phyloP scores from a whole-genome alignment of 2,329 filamentous ascomycete species.

The Calonectria pseudoturangicola region DNA sequence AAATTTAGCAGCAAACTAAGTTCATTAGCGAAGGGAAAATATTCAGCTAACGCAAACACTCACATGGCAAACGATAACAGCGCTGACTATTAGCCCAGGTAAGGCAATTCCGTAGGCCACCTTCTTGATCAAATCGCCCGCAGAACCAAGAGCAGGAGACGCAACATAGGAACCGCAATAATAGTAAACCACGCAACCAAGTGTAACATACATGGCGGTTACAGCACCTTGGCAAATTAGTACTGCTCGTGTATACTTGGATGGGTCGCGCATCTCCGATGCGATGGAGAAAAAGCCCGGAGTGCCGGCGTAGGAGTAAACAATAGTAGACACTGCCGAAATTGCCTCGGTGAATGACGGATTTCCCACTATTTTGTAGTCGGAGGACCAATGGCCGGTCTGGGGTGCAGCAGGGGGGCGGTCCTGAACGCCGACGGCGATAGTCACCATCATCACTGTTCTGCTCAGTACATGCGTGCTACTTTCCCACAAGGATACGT shows the following conservation, averaged over 20 bases:
- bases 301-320: slow-evolving; percentile 62
- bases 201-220: slow-evolving; percentile 56
- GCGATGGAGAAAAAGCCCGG: slow-evolving; percentile 58
- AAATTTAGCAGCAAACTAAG: slow-evolving; percentile 6
- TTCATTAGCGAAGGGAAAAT: background rate
- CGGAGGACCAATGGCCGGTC: slow-evolving; percentile 51
- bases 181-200: slow-evolving; percentile 65
- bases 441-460: slow-evolving; percentile 40
- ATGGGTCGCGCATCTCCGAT: slow-evolving; percentile 58
- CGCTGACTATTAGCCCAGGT: slow-evolving; percentile 54
- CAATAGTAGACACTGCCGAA: slow-evolving; percentile 56
- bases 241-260: slow-evolving; percentile 49
- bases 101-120: slow-evolving; percentile 63
- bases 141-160: slow-evolving; percentile 67
- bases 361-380: slow-evolving; percentile 56
- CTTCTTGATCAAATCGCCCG: slow-evolving; percentile 64
- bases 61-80: slow-evolving; percentile 7
- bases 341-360: slow-evolving; percentile 58
- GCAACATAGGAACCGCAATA: slow-evolving; percentile 67
- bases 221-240: slow-evolving; percentile 54
- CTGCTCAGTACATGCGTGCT: background rate
- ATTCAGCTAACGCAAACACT: background rate
- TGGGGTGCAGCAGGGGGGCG: slow-evolving; percentile 41
- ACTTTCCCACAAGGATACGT: background rate
- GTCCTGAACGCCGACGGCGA: slow-evolving; percentile 45